Conservation (phyloP, 768 basidiomycete genomes). For the Pleurotus djamor region DNA sequence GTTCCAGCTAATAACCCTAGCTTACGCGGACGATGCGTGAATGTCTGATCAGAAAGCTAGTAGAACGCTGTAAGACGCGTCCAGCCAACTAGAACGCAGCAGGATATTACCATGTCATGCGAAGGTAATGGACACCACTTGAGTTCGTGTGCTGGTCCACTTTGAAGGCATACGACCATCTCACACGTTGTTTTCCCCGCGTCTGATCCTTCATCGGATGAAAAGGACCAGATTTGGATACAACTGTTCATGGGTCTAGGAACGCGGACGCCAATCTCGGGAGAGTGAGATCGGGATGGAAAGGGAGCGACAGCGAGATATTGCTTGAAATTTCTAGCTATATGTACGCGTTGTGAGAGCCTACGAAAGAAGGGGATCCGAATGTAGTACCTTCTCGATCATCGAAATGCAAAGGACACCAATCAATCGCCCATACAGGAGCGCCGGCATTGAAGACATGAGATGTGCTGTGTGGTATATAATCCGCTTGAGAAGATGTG, state of each 20-base stretch:
- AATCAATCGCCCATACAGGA: conserved; percentile 89
- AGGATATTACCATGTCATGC: conserved; percentile 45
- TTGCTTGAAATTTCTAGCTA: conserved; percentile 60
- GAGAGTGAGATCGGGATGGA: conserved; percentile 61
- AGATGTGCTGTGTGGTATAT: conserved; percentile 54
- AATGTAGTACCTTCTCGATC: conserved; percentile 50
- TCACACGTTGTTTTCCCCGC: conserved; percentile 67
- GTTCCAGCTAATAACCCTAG: conserved; percentile 83
- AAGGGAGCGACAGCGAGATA: conserved; percentile 85
- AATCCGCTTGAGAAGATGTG: conserved; percentile 43
- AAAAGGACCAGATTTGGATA: conserved; percentile 84
- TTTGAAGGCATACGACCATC: conserved; percentile 82
- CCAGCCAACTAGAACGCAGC: conserved; percentile 7
- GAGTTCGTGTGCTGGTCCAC: conserved; percentile 74
- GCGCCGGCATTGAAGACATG: conserved; percentile 86
- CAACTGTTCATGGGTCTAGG: conserved; percentile 57
- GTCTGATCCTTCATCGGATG: conserved; percentile 18
- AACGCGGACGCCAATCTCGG: conserved; percentile 61
- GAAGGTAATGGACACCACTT: conserved; percentile 95
- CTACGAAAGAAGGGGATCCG: too few species aligned
- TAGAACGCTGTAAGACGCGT: background rate
- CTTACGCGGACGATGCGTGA: conserved; percentile 40
- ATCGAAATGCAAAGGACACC: conserved; percentile 79
- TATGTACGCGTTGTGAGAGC: too few species aligned
- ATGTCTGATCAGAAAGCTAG: conserved; percentile 10